Base-by-base conservation (phyloP, 148 eudicot species). In the Silene uniflora region DNA sequence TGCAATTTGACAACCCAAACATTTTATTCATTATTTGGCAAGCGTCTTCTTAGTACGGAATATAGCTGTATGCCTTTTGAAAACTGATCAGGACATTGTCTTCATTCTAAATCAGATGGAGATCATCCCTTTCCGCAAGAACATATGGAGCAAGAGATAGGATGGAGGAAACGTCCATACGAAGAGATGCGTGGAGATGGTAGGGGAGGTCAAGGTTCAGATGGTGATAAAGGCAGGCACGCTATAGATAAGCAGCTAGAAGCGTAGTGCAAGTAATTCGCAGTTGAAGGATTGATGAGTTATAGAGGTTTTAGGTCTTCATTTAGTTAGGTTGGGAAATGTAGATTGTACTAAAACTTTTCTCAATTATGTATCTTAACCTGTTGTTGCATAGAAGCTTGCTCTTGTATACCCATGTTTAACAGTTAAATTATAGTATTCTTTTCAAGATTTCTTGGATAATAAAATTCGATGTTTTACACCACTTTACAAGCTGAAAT, bases 181-280 rank as follows among this genome's bases (percentile, higher is more conserved):
- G 79, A 81, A 65, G 85, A 83, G 64, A 84, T 82, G 72, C 87
- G 81, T 25, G 86, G 75, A 75, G 85, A 75, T 29, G 81, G 82
- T 65, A 75, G 84, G 70, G 77, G 79, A 24, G 62, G 65, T 63
- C 83, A 82, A 63, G 82, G 86, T 52, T 79, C 78, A 69, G 84
- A 77, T 9, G 85, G 83, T 58, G 82, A 80, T 72, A 88, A 80
- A 76, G 82, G 84, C 69, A 70, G 78, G 66, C 81, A 42, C 67
- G 75, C 69, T 56, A 35, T 80, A 19, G 84, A 82, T 62, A 79
- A 76, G 54, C 81, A 77, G 81, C 76, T 79, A 67, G 80, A 76
- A 62, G 83, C 71, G 10, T 73, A 81, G 35, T 32, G 14, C 6
- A 42, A 19, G 74, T 21, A 25, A 67, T 72, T 72, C 63, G 75